Base-by-base conservation (phyloP, 2,329 filamentous ascomycete genomes). In the Lachnellula cervina region DNA sequence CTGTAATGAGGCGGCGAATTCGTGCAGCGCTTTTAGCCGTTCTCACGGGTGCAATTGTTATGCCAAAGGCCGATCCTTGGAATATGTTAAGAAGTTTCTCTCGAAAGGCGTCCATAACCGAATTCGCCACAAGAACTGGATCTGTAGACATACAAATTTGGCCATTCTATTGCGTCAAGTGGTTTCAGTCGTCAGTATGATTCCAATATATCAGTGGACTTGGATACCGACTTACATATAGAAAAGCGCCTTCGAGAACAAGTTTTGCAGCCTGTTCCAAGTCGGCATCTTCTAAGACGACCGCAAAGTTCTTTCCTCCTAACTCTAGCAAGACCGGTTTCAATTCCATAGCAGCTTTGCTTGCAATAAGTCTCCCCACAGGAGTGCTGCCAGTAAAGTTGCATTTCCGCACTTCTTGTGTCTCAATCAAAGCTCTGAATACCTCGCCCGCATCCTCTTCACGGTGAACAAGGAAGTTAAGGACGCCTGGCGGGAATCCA, bases 261-360 rank as follows among this genome's bases (percentile, higher is more conserved):
- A 66, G 49, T 43, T 19, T 17, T 9, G 43, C 50, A 14, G 59
- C 59, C 9, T 52, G 57, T 28, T 72, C 69, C 2, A 79, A 61
- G 57, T 79, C 71, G 0, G 76, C 76, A 56, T 79, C 76, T 35
- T 71, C 67, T 6, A 75, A 68, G 0, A 79, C 72, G 5, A 80
- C 65, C 2, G 72, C 68, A 2, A 70, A 70, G 2, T 69, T 71
- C 60, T 79, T 79, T 28, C 77, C 77, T 8, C 77, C 77, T 2
- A 79, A 71, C 62, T 80, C 77, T 48, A 80, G 65, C 8, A 77
- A 65, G 2, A 73, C 66, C 1, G 75, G 76, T 64, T 77, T 79
- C n/a, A 79, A 64, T 46, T 72, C 58, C 47, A 66, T 67, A 2
- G 70, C 73, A 0, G 73, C 71, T 11, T 65, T 62, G 1, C 61